Evolutionary conservation across 768 basidiomycete species (phyloP), one percentile per base, ranked within the genome.

Genomic region (Galerina marginata): DNA sequence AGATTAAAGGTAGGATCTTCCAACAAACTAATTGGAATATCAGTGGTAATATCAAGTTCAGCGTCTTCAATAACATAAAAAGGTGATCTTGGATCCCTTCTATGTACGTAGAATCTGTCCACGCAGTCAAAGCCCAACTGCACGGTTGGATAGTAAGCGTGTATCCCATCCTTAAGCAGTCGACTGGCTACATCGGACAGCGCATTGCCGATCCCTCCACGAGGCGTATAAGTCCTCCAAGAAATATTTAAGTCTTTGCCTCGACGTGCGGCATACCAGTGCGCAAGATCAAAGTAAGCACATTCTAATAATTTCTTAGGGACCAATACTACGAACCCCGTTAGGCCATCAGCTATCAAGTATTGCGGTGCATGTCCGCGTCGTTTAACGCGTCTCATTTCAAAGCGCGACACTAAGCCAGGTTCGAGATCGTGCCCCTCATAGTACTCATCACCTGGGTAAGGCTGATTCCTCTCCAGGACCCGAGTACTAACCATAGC

Each of bases 361-460:
- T 51, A 51, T 37, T 38, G 6, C 15, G 2, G 33, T 20, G 36
- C 29, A 38, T 38, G 33, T 15, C 49, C 38, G 2, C 26, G 9
- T 1, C 36, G 38, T 16, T 7, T 10, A 20, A 38, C 4, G 3
- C n/a, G 33, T 6, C 9, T 6, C 36, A 51, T 51, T 16, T 16
- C 20, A 6, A 51, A 51, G 2, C 49, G 15, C 38, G 15, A 3
- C 2, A 37, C 36, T 29, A 37, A 37, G 33, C 26, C 14, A 37
- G 33, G 15, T 16, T 20, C 20, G 20, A 20, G 20, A 20, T 20
- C 20, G 20, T 20, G 20, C 20, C 20, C 20, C 33, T 49, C 15
- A 49, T 38, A 40, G 25, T 40, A 25, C 10, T n/a, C 15, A n/a
- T 59, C 58, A 10, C 58, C 58, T 7, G 58, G 58, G 44, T 52